These are phyloP conservation scores for Podospora comata DNA, from an alignment of 495 filamentous ascomycete genomes.

Conservation along the genomic window DNA sequence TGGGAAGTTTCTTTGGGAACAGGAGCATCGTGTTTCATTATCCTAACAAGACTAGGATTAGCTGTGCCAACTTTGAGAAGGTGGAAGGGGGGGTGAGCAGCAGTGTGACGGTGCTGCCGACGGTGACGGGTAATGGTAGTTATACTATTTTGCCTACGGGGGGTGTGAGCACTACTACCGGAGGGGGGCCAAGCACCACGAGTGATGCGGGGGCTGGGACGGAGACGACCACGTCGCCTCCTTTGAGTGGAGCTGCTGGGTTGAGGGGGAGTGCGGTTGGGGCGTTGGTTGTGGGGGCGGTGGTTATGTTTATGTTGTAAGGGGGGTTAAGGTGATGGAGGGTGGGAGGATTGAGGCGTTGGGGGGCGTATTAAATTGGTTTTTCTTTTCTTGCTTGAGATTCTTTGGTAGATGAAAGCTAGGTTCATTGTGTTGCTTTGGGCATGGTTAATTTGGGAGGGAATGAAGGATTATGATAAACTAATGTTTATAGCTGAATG, in stretches of 20 bases:
- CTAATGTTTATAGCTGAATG: no score
- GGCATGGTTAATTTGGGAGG: no score
- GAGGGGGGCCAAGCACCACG: slow-evolving; percentile 8
- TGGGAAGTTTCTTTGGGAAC: slow-evolving; percentile 71
- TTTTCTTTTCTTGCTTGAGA: not conserved
- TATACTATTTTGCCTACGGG: not conserved
- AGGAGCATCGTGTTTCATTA: slow-evolving; percentile 74
- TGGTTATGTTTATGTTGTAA: slow-evolving; percentile 32
- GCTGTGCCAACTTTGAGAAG: slow-evolving; percentile 65
- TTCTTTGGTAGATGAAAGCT: no score
- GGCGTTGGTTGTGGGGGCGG: slow-evolving; percentile 25
- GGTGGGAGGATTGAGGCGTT: not conserved
- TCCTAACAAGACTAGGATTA: slow-evolving; percentile 65
- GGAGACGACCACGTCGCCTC: not conserved
- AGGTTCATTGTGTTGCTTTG: no score
- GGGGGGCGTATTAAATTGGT: not conserved
- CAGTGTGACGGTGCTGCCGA: not conserved
- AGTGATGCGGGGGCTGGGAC: not conserved
- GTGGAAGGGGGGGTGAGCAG: slow-evolving; percentile 16
- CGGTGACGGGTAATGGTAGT: not conserved
- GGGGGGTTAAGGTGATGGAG: not conserved
- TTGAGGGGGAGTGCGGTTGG: slow-evolving; percentile 17
- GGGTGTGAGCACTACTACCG: not conserved
- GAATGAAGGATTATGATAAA: no score
- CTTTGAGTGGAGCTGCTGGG: not conserved